These are phyloP conservation scores for Anisogramma anomala DNA, from an alignment of 2,329 filamentous ascomycete species.

Conservation along the genomic window DNA sequence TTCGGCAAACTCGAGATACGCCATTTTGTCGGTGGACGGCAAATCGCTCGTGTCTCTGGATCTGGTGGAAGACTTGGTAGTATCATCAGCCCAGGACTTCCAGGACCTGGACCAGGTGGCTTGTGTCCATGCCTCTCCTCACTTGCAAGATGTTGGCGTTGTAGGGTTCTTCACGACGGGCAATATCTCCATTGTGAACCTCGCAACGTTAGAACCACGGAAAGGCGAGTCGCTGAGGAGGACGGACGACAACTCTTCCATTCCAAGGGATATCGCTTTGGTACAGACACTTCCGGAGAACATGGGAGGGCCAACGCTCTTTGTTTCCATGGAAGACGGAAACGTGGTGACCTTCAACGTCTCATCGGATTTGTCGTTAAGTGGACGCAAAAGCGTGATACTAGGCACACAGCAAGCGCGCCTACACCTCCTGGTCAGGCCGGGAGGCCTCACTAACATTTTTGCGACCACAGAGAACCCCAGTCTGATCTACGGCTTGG, in stretches of 20 bases:
- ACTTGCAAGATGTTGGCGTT: constrained; percentile 55
- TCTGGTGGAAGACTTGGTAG: constrained; percentile 44
- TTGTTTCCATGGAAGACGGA: constrained; percentile 86
- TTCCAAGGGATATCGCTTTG: constrained; percentile 72
- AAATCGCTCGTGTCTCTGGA: constrained; percentile 59
- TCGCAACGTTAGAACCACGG: constrained; percentile 54
- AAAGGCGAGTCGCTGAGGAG: constrained; percentile 51
- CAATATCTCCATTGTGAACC: constrained; percentile 60
- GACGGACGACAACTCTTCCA: constrained; percentile 56
- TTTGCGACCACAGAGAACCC: constrained; percentile 93
- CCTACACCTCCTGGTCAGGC: constrained; percentile 65
- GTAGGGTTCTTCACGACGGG: constrained; percentile 84
- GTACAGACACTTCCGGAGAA: constrained; percentile 60
- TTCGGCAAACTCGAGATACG: constrained; percentile 57
- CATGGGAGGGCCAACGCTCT: constrained; percentile 55
- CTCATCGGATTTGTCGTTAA: constrained; percentile 51
- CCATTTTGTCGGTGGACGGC: constrained; percentile 67
- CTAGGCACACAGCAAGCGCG: constrained; percentile 76
- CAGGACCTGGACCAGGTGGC: constrained; percentile 65
- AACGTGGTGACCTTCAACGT: constrained; percentile 77
- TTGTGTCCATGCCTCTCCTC: constrained; percentile 63
- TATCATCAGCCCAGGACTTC: constrained; percentile 49
- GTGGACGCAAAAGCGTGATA: constrained; percentile 66
- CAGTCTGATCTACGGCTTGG: constrained; percentile 80
- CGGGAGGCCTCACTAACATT: constrained; percentile 59